phyloP scores from a whole-genome alignment of 148 eudicot genomes.

The Rhododendron ovatum region DNA sequence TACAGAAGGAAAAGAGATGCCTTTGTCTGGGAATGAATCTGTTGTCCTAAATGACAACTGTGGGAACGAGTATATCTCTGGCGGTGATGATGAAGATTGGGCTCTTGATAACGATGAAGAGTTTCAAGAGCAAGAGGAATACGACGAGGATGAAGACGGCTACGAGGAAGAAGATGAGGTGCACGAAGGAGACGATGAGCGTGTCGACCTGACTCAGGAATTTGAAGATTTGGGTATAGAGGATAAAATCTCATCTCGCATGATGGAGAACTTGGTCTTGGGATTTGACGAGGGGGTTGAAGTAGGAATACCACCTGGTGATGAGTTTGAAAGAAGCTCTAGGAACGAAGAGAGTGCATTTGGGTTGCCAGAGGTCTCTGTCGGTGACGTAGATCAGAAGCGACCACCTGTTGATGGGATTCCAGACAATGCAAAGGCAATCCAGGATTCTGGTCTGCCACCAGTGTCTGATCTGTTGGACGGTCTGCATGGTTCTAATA shows the following conservation, averaged over 20 bases:
- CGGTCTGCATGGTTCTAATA: constrained; percentile 23
- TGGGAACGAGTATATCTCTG: constrained; percentile 40
- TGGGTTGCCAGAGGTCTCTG: constrained; percentile 34
- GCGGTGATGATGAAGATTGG: constrained; percentile 91
- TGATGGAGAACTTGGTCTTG: constrained; percentile 67
- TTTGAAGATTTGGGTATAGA: constrained; percentile 59
- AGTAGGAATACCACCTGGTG: constrained; percentile 61
- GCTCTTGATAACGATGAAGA: constrained; percentile 52
- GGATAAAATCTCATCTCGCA: constrained; percentile 38
- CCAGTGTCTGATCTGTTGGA: constrained; percentile 29
- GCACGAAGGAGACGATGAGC: constrained; percentile 58
- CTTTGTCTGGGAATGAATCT: constrained; percentile 34
- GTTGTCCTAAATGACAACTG: constrained; percentile 25
- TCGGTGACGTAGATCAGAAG: constrained; percentile 22
- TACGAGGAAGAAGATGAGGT: constrained; percentile 84
- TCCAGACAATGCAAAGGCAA: constrained; percentile 25
- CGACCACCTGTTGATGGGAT: constrained; percentile 34
- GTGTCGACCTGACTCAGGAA: constrained; percentile 47
- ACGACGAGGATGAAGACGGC: constrained; percentile 82
- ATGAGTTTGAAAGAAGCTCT: constrained; percentile 56
- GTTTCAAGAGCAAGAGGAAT: constrained; percentile 79
- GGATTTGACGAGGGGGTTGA: constrained; percentile 97
- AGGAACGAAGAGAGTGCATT: constrained; percentile 33
- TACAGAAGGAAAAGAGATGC: constrained; percentile 36
- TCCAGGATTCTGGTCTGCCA: constrained; percentile 28